Percentiles rank a stretch among this genome's conserved stretches.
phyloP scores from a whole-genome alignment of 192 early-diverging fungal species.

The Kickxella alabastrina region DNA sequence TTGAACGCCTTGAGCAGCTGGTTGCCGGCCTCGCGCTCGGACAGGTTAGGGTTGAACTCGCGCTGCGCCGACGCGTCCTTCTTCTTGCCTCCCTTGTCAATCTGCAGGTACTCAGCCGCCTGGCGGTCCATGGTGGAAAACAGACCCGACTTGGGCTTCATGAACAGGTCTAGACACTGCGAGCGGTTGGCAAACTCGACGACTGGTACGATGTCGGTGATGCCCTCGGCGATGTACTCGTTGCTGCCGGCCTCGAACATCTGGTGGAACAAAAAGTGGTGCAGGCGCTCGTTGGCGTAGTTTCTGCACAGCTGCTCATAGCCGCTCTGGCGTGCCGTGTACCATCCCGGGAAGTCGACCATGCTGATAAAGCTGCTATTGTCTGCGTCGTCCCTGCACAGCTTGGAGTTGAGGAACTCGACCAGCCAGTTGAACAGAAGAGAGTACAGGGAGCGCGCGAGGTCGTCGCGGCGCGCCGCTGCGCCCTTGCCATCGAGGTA shows the following conservation, averaged over 20 bases:
- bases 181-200: slow-evolving; percentile 62
- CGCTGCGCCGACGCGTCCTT: slow-evolving; percentile 18
- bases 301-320: slow-evolving; percentile 73
- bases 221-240: slow-evolving; percentile 61
- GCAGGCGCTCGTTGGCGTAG: slow-evolving; percentile 85
- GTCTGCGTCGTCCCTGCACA: slow-evolving; percentile 61
- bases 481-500: slow-evolving; percentile 76
- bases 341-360: slow-evolving; percentile 82
- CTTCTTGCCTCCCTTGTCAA: slow-evolving; percentile 23
- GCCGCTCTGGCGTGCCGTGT: slow-evolving; percentile 30
- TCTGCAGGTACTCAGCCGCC: slow-evolving; percentile 38
- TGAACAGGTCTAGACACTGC: slow-evolving; percentile 68
- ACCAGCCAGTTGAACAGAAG: slow-evolving; percentile 81
- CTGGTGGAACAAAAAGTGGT: slow-evolving; percentile 67
- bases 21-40: slow-evolving; percentile 39
- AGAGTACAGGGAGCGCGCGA: slow-evolving; percentile 73
- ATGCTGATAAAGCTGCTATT: slow-evolving; percentile 75
- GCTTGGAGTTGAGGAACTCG: slow-evolving; percentile 78
- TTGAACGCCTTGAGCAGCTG: slow-evolving; percentile 51
- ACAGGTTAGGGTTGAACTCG: slow-evolving; percentile 35
- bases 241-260: slow-evolving; percentile 65
- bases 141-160: slow-evolving; percentile 64
- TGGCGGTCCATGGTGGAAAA: slow-evolving; percentile 73
- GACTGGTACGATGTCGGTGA: slow-evolving; percentile 39
- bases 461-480: slow-evolving; percentile 64